Percentiles rank a stretch among this genome's conserved stretches.
These are phyloP conservation scores for Dactylellina parvicollis DNA, from an alignment of 2,329 filamentous ascomycete species.

Conservation along the genomic window DNA sequence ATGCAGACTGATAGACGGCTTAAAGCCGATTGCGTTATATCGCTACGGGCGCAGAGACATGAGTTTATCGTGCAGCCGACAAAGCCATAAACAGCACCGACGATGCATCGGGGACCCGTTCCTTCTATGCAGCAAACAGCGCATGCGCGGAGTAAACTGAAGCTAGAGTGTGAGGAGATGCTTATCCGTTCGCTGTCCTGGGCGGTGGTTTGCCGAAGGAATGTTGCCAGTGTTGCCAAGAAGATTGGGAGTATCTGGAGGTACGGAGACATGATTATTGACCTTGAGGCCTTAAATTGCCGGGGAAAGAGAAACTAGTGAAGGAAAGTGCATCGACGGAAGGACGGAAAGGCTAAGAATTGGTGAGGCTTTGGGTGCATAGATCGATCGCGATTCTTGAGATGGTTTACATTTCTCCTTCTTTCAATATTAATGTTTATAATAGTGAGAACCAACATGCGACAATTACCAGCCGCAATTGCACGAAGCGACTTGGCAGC, in stretches of 20 bases:
- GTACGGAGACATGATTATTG: neutral
- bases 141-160: neutral
- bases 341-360: neutral
- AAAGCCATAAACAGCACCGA: neutral
- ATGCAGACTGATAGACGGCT: neutral
- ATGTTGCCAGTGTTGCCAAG: neutral
- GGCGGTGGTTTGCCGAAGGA: neutral
- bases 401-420: neutral
- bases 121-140: slow-evolving; percentile 14
- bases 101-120: no score
- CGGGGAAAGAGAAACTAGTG: neutral
- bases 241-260: neutral
- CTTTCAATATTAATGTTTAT: neutral
- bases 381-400: neutral
- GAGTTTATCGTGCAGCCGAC: slow-evolving; percentile 19
- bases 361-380: no score
- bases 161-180: no score
- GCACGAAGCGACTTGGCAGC: slow-evolving; percentile 8
- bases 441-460: no score
- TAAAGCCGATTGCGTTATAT: slow-evolving; percentile 1
- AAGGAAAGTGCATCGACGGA: neutral
- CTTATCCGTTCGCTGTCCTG: no score
- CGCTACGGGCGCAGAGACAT: slow-evolving; percentile 18
- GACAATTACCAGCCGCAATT: neutral
- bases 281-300: no score